Evolutionary conservation across 352 stramenopile genomes (phyloP), one percentile per base, ranked within the genome.

Genomic region (Globisporangium megalacanthum): DNA sequence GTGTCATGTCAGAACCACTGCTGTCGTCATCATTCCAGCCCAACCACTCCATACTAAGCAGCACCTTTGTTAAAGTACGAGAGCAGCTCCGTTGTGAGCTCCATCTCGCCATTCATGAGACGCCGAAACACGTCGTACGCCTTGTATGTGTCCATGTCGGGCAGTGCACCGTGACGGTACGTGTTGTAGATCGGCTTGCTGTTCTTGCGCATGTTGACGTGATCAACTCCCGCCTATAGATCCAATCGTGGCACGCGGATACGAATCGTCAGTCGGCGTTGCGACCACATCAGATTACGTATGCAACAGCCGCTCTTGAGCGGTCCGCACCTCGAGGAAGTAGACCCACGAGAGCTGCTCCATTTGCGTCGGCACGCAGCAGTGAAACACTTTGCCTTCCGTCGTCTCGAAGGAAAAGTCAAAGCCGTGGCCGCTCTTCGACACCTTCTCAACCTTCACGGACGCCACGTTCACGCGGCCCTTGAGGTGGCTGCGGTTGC

Each of bases 11-110:
- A 29, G 25, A 4, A 29, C 25, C 25, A 29, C 25, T 29, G 25
- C 4, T 4, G 25, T 37, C 37, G 13, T 9, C 19, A 33, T 13
- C 14, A 17, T 13, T 4, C 17, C 17, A 19, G 6, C 15, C 8
- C 8, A 3, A 15, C 8, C 48, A 19, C 15, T 22, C 4, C 15
- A n/a, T 20, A 54, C 22, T 10, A 13, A 35, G 31, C 11, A 48
- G 20, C 49, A 79, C 70, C 70, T 71, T 95, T 95, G 70, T 94
- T 95, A 55, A 95, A 95, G 51, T 92, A 95, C 22, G 86, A 70
- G 55, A 93, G 55, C 45, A 93, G 65, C 37, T 95, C 83, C 29
- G 68, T 83, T 51, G 89, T 59, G 14, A 77, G 49, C 13, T 54
- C 45, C 14, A 75, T 50, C 20, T 95, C 80, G 36, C 78, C 81